These are phyloP conservation scores for Lentinus tigrinus DNA, from an alignment of 768 basidiomycete species.

Conservation along the genomic window DNA sequence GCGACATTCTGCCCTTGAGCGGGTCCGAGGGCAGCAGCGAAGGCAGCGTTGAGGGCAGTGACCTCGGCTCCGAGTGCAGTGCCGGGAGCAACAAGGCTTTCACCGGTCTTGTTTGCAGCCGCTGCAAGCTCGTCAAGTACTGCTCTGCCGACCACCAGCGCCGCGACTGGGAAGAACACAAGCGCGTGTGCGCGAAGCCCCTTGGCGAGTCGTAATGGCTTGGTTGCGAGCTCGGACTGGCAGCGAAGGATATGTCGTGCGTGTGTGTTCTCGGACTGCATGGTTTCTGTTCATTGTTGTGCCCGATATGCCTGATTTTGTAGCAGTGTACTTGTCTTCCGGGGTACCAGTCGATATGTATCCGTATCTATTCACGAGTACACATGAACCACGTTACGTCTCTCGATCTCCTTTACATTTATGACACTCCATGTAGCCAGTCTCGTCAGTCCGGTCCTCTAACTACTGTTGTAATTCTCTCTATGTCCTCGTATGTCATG, in stretches of 20 bases:
- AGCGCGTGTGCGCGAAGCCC: conserved; percentile 59
- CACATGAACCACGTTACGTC: neutral
- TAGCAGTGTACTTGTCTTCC: neutral
- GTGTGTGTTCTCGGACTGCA: neutral
- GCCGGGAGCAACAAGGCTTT: conserved; percentile 10
- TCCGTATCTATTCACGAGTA: neutral
- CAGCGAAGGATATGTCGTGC: neutral
- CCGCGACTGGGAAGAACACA: conserved; percentile 79
- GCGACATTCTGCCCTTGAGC: neutral
- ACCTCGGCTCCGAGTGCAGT: conserved; percentile 30
- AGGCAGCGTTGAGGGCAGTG: conserved; percentile 37
- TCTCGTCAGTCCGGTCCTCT: neutral
- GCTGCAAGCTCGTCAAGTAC: conserved; percentile 77
- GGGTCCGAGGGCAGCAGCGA: conserved; percentile 41
- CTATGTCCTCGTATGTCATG: neutral
- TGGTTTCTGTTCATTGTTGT: neutral
- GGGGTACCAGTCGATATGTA: neutral
- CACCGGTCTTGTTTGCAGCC: conserved; percentile 66
- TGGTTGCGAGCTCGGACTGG: neutral
- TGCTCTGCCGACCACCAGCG: conserved; percentile 74
- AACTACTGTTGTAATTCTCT: neutral
- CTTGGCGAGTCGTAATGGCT: conserved; percentile 3
- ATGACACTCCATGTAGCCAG: neutral
- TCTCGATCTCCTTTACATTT: neutral
- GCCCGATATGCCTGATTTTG: neutral